Evolutionary conservation across 2,329 filamentous ascomycete species (phyloP).

Genomic region (Sporothrix mexicana): DNA sequence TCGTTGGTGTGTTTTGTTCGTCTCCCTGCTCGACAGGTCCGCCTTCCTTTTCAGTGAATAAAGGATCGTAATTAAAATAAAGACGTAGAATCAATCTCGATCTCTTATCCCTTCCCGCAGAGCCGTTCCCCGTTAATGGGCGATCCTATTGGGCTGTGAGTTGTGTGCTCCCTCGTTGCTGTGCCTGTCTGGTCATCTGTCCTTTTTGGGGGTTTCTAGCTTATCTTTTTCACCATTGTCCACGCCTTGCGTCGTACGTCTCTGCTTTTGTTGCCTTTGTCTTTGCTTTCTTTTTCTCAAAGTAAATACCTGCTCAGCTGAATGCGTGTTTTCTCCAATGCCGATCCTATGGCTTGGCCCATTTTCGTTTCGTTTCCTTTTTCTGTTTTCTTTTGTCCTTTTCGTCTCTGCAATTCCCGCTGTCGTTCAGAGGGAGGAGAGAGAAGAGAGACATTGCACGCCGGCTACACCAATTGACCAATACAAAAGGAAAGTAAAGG

Average conservation of each 20-base stretch:
- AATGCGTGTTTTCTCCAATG: constrained; percentile 6
- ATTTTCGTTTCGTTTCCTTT: not conserved
- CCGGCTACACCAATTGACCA: not conserved
- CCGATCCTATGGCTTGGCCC: not conserved
- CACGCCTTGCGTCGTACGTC: not conserved
- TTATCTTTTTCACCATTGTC: not conserved
- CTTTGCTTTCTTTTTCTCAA: not conserved
- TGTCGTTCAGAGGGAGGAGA: not conserved
- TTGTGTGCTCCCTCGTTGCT: not conserved
- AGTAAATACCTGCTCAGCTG: not conserved
- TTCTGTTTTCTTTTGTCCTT: not conserved
- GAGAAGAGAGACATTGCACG: not conserved
- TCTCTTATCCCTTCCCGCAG: constrained; percentile 7
- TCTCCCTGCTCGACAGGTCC: not conserved
- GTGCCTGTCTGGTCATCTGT: not conserved
- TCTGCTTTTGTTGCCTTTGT: not conserved
- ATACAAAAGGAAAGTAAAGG: not conserved
- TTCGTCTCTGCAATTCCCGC: constrained; percentile 19
- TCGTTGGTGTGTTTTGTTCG: not conserved
- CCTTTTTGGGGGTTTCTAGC: not conserved
- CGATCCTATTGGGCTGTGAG: not conserved
- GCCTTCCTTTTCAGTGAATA: not conserved
- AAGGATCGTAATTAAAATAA: not conserved
- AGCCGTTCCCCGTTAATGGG: constrained; percentile 1
- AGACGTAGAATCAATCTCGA: not conserved